Evolutionary conservation across 441 rosid species (phyloP).

Genomic region (Euphorbia celastroides): DNA sequence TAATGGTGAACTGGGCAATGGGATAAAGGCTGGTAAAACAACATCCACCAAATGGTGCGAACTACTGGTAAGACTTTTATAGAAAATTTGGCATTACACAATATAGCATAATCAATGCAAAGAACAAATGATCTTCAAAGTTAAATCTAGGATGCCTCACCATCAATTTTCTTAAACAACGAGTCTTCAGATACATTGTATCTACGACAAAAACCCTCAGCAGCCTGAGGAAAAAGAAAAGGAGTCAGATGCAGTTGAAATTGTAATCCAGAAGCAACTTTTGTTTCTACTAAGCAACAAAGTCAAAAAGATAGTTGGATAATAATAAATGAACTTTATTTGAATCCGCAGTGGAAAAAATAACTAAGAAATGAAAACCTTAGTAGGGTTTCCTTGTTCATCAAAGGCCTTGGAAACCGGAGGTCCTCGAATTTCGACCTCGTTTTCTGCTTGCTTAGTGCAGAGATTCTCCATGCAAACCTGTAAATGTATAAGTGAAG

Average conservation of each 20-base stretch:
- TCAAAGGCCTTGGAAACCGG: conserved; percentile 91
- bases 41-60: neutral
- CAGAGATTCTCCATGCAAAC: conserved; percentile 57
- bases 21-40: neutral
- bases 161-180: conserved; percentile 59
- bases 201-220: conserved; percentile 90
- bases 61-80: neutral
- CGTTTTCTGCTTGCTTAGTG: conserved; percentile 70
- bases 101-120: neutral
- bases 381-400: conserved; percentile 81
- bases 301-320: neutral
- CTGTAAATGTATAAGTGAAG: conserved; percentile 37
- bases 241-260: conserved; percentile 1
- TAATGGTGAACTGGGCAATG: neutral
- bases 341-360: conserved; percentile 13
- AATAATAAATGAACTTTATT: neutral
- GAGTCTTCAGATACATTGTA: conserved; percentile 56
- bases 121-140: neutral
- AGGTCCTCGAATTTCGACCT: conserved; percentile 92
- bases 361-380: conserved; percentile 46
- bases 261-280: neutral
- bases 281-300: neutral
- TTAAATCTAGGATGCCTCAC: conserved; percentile 38
- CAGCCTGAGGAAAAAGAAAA: conserved; percentile 52
- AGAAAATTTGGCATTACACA: neutral